Evolutionary conservation across 2,329 filamentous ascomycete species (phyloP), one percentile per base, ranked within the genome.

Genomic region (Ambrosiella xylebori): DNA sequence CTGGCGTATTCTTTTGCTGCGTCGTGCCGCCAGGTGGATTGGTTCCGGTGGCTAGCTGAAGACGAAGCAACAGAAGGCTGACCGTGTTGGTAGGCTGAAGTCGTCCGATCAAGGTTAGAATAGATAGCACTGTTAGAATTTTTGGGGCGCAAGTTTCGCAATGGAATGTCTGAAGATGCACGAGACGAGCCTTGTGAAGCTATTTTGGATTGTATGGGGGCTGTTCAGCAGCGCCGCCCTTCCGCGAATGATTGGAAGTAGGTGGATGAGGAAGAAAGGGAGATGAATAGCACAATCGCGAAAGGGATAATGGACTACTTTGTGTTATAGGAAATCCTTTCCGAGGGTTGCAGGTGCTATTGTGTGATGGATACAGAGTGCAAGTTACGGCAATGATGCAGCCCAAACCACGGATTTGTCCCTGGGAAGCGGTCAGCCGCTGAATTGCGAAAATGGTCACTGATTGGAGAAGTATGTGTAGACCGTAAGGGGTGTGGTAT

Each of bases 161-260:
- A 79, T 66, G 90, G 90, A 70, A 96, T 95, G 73, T 86, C 88
- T 73, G 86, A 87, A 70, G 80, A 79, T 64, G 86, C 82, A 74
- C 83, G 82, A 71, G 77, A 78, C 66, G 76, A 76, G 64, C 72
- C 77, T 78, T 78, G 74, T 68, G 82, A 77, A 81, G 86, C 80
- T 95, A 96, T 96, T 73, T 81, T 96, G 88, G 77, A 79, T 76
- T 76, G 74, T 72, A 69, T 71, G 77, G 77, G 82, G 84, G 86
- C 87, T 90, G 85, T 78, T 72, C 71, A 72, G 77, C 79, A 82
- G 82, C 83, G 86, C 83, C 84, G 78, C 83, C 79, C 73, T 71
- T 76, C 78, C 73, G 76, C 76, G 72, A 66, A 67, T 51, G 17
- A 65, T 67, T 47, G 44, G 44, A 65, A 68, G 65, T 65, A 62